These are phyloP conservation scores for Phytophthora pseudosyringae DNA, from an alignment of 352 stramenopile genomes.

Conservation along the genomic window DNA sequence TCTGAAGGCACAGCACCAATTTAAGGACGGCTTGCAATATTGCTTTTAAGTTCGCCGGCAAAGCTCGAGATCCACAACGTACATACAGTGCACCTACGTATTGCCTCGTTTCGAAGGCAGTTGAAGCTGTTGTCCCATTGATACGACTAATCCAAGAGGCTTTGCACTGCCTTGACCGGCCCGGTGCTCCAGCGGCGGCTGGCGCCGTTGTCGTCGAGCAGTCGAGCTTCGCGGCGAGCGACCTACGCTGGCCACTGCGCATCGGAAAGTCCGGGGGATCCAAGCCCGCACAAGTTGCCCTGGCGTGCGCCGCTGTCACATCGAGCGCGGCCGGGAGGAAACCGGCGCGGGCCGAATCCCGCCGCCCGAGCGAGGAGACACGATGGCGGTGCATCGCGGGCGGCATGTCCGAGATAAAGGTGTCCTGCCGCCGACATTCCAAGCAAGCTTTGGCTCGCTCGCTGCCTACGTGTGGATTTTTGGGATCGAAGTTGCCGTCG, in stretches of 20 bases:
- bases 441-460: background rate
- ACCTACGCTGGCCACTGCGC: background rate
- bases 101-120: constrained; percentile 4
- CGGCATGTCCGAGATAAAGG: constrained; percentile 7
- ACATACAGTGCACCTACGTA: background rate
- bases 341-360: background rate
- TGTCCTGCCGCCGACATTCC: background rate
- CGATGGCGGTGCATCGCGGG: background rate
- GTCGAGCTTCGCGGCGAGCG: constrained; percentile 5
- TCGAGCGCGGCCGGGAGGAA: constrained; percentile 2
- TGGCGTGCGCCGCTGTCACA: constrained; percentile 35
- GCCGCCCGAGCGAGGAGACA: background rate
- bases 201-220: background rate
- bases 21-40: too few species aligned
- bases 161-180: constrained; percentile 12
- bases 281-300: background rate
- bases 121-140: constrained; percentile 38
- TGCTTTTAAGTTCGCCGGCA: too few species aligned
- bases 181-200: constrained; percentile 10
- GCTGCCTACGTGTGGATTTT: constrained; percentile 14
- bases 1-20: too few species aligned
- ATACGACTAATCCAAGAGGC: constrained; percentile 28
- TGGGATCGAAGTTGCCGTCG: background rate
- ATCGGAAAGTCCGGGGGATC: constrained; percentile 2
- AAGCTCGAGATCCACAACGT: background rate